Percentiles rank a stretch among this genome's conserved stretches.
Evolutionary conservation across 2,329 filamentous ascomycete species (phyloP).

Genomic region (Pseudogymnoascus sp.): DNA sequence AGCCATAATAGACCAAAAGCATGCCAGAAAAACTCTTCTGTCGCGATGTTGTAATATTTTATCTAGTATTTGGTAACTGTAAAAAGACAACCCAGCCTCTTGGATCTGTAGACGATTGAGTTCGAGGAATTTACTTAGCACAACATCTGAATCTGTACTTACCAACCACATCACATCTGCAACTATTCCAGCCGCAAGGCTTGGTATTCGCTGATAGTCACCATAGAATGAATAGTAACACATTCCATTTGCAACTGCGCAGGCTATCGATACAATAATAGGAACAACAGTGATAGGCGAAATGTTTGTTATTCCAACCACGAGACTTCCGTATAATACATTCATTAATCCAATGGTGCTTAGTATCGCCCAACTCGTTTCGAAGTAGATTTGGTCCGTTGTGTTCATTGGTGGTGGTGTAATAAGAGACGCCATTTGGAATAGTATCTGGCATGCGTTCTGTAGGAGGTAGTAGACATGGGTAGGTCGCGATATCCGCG

Average conservation of each 20-base stretch:
- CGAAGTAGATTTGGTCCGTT: slow-evolving; percentile 36
- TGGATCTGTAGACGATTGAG: slow-evolving; percentile 32
- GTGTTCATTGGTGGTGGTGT: slow-evolving; percentile 13
- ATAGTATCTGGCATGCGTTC: not conserved
- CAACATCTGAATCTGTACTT: slow-evolving; percentile 9
- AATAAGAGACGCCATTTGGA: not conserved
- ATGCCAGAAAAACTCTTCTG: slow-evolving; percentile 40
- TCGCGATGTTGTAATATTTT: slow-evolving; percentile 42
- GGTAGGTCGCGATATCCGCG: not conserved
- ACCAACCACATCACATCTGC: slow-evolving; percentile 40
- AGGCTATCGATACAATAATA: slow-evolving; percentile 34
- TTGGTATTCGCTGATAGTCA: slow-evolving; percentile 22
- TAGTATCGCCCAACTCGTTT: slow-evolving; percentile 41
- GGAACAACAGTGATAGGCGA: slow-evolving; percentile 37
- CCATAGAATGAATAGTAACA: slow-evolving; percentile 40
- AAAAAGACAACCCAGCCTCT: slow-evolving; percentile 41
- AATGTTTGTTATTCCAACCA: slow-evolving; percentile 37
- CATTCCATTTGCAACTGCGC: slow-evolving; percentile 38
- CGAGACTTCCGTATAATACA: slow-evolving; percentile 35
- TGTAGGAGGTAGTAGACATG: not conserved
- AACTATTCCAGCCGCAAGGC: slow-evolving; percentile 34
- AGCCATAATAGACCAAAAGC: slow-evolving; percentile 53
- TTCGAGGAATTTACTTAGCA: not conserved
- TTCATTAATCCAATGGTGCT: slow-evolving; percentile 40
- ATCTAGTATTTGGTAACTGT: slow-evolving; percentile 48